phyloP scores from a whole-genome alignment of 495 filamentous ascomycete species.

The Penicillium herquei region DNA sequence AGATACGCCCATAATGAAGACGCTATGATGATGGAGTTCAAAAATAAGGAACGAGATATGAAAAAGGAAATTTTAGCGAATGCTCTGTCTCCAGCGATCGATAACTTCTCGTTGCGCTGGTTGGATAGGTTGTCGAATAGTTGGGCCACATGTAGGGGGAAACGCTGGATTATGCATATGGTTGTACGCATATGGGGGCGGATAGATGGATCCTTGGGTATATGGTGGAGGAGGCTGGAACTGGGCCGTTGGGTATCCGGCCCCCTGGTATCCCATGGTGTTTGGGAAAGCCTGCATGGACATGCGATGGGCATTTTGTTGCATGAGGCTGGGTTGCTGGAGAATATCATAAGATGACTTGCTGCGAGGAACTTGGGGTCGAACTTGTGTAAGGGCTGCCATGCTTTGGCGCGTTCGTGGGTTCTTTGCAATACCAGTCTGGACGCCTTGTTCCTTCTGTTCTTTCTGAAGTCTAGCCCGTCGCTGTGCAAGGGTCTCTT shows the following conservation, averaged over 20 bases:
- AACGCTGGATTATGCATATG: conserved; percentile 35
- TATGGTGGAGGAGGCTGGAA: conserved; percentile 15
- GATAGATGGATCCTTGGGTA: conserved; percentile 26
- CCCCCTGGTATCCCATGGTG: conserved; percentile 17
- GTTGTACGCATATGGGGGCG: conserved; percentile 29
- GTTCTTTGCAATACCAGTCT: conserved; percentile 29
- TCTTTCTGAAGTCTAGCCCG: conserved; percentile 77
- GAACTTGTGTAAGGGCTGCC: conserved; percentile 64
- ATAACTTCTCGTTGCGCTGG: conserved; percentile 73
- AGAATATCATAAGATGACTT: conserved; percentile 28
- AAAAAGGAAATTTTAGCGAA: conserved; percentile 35
- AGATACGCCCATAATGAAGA: conserved; percentile 17
- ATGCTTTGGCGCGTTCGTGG: conserved; percentile 56
- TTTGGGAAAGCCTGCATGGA: conserved; percentile 35
- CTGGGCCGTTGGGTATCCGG: conserved; percentile 18
- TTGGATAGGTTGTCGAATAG: conserved; percentile 38
- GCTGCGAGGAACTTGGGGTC: conserved; percentile 43
- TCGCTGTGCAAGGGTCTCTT: conserved; percentile 86
- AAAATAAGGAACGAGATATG: conserved; percentile 12
- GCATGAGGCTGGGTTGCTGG: conserved; percentile 13
- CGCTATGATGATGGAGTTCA: conserved; percentile 20
- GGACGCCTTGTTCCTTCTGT: conserved; percentile 55
- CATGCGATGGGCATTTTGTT: conserved; percentile 26
- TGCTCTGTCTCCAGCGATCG: conserved; percentile 86
- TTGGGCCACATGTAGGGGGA: conserved; percentile 29